phyloP scores from a whole-genome alignment of 129 eudicot genomes.

The Chrysanthemum lavandulifolium region DNA sequence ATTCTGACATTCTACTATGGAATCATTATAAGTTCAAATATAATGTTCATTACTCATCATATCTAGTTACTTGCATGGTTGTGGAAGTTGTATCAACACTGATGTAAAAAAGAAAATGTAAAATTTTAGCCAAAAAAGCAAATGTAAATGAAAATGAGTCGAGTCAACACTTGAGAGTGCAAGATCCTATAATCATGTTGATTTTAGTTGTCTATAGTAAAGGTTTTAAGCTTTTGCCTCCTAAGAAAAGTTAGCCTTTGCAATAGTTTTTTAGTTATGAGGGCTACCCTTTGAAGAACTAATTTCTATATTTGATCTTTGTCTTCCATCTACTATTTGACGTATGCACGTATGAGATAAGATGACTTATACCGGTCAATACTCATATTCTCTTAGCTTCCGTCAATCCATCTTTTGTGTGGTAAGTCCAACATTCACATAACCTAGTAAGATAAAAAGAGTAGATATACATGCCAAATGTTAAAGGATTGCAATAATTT shows the following conservation, averaged over 20 bases:
- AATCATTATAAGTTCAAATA: too few relatives aligned
- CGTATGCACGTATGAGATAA: neutral
- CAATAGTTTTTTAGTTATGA: slow-evolving; percentile 15
- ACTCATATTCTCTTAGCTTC: neutral
- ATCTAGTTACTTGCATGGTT: too few relatives aligned
- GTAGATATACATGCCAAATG: neutral
- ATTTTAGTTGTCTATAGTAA: neutral
- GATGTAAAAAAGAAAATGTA: neutral
- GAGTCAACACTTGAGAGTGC: neutral
- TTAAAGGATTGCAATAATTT: neutral
- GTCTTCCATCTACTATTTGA: neutral
- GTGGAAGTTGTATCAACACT: neutral
- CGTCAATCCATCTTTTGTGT: neutral
- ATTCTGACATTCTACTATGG: too few relatives aligned
- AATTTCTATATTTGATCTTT: neutral
- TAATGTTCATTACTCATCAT: too few relatives aligned
- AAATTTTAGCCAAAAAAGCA: neutral
- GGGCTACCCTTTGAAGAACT: slow-evolving; percentile 13
- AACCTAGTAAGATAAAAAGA: neutral
- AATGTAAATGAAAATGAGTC: slow-evolving; percentile 10
- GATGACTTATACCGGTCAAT: neutral
- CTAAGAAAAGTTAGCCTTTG: slow-evolving; percentile 4
- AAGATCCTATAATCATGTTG: neutral
- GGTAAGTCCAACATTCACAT: neutral
- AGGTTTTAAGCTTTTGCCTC: neutral